These are phyloP conservation scores for Candida sojae DNA, from an alignment of 1,139 yeast species.

Conservation along the genomic window DNA sequence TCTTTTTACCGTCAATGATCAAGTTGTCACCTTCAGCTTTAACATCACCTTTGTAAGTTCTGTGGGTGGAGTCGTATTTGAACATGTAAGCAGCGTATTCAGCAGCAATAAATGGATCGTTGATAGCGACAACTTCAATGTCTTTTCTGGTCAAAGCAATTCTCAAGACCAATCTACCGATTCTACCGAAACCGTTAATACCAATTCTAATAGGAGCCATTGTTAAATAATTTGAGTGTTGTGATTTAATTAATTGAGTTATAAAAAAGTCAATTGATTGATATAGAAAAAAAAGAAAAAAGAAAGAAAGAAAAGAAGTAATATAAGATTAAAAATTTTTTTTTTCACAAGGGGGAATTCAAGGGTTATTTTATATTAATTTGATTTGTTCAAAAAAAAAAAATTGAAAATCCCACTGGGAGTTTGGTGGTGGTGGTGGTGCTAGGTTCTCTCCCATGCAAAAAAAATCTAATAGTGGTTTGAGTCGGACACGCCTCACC, in stretches of 20 bases:
- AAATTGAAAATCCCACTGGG: too few relatives aligned
- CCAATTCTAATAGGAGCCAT: slow-evolving; percentile 56
- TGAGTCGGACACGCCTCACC: slow-evolving; percentile 6
- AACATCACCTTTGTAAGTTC: slow-evolving; percentile 71
- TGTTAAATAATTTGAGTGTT: slow-evolving; percentile 11
- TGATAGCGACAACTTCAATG: slow-evolving; percentile 77
- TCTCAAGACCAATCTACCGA: slow-evolving; percentile 84
- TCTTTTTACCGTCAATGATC: slow-evolving; percentile 67
- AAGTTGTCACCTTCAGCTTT: slow-evolving; percentile 55
- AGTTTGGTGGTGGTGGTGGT: background rate
- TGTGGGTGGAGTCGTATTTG: slow-evolving; percentile 89
- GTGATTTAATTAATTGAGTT: slow-evolving; percentile 6
- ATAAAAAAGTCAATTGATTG: slow-evolving; percentile 11
- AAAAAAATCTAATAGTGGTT: background rate
- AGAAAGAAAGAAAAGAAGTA: slow-evolving; percentile 2
- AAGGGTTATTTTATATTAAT: slow-evolving; percentile 7
- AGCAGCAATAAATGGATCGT: slow-evolving; percentile 81
- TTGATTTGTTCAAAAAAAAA: background rate
- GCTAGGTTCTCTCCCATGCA: background rate
- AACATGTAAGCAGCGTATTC: slow-evolving; percentile 88
- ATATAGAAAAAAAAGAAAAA: slow-evolving; percentile 5
- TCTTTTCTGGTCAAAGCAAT: slow-evolving; percentile 70
- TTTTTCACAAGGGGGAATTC: slow-evolving; percentile 4
- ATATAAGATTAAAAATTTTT: background rate
- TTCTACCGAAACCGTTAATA: slow-evolving; percentile 90